Evolutionary conservation across 306 rosid genomes (phyloP).

Genomic region (Begonia fuchsioides): DNA sequence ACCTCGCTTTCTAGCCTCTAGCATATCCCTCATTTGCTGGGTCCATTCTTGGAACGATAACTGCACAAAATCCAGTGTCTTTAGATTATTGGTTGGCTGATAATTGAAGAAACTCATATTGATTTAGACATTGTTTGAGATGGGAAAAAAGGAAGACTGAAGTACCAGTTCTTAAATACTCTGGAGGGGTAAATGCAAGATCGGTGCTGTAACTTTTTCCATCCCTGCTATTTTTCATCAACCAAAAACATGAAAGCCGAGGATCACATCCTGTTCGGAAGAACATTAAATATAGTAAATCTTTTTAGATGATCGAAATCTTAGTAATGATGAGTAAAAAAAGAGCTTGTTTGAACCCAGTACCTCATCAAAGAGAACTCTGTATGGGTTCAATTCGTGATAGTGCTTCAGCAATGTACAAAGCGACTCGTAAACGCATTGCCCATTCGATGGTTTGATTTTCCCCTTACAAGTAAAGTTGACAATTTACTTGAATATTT

Average conservation of each 20-base stretch:
- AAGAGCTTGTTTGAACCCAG: constrained; percentile 2
- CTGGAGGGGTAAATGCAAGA: constrained; percentile 77
- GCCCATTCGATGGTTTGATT: constrained; percentile 75
- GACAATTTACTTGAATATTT: too few species aligned
- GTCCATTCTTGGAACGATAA: constrained; percentile 86
- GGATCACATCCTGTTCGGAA: constrained; percentile 53
- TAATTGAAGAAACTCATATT: neutral
- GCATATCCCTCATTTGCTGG: constrained; percentile 62
- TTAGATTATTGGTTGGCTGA: too few species aligned
- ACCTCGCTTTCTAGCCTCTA: constrained; percentile 61
- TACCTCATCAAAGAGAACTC: constrained; percentile 81
- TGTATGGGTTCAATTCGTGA: constrained; percentile 66
- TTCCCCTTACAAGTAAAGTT: constrained; percentile 39
- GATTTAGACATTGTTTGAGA: neutral
- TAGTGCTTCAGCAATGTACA: constrained; percentile 57
- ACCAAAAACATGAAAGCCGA: constrained; percentile 72
- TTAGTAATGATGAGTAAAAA: neutral
- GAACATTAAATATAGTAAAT: neutral
- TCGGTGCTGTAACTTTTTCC: constrained; percentile 81
- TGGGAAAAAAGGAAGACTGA: neutral
- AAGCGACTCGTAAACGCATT: constrained; percentile 68
- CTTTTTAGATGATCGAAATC: neutral
- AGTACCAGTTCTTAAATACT: constrained; percentile 58
- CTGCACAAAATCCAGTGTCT: constrained; percentile 11
- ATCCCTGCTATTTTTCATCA: constrained; percentile 71